Evolutionary conservation across 345 rosid species (phyloP), one percentile per base, ranked within the genome.

Genomic region (Eucalyptus shirleyi): DNA sequence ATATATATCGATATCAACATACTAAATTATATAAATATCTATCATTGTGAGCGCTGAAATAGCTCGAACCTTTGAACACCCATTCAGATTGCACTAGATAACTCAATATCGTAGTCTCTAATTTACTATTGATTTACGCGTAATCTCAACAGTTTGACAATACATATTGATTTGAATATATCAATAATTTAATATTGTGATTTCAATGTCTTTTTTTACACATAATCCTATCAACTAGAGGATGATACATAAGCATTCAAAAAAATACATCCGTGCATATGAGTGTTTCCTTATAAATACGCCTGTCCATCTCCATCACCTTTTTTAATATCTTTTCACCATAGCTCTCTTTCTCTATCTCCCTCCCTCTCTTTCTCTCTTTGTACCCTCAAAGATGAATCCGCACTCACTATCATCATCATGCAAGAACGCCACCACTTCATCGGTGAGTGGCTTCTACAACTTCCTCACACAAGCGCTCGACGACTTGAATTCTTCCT

Each of bases 371-470:
- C 53, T 81, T 34, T 14, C 40, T 32, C 50, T 3, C 26, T 11
- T 11, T 56, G 12, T 4, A 55, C 5, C 82, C 77, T 45, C 90
- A 30, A 86, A 49, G 30, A 93, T 94, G 97, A 94, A 94, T 91
- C 92, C 95, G 87, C 85, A 40, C 85, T 77, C 85, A 77, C 85
- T 77, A 40, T 77, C 85, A 23, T 77, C 85, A 77, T 77, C 85
- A 77, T 91, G 93, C 32, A 90, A 89, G 45, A 55, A 51, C 72
- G 47, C 37, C 90, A 89, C 92, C 72, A 88, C 91, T 44, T 56
- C 92, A 56, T 89, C 96, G 87, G 95, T 92, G 51, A 90, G 91
- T 88, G 95, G 94, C 87, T 95, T 94, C 94, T 94, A 92, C 92
- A 87, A 65, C 80, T 90, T 93, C 89, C 92, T 95, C 32, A 87